Base-by-base conservation (phyloP, 345 rosid species). In the Salix arbutifolia region DNA sequence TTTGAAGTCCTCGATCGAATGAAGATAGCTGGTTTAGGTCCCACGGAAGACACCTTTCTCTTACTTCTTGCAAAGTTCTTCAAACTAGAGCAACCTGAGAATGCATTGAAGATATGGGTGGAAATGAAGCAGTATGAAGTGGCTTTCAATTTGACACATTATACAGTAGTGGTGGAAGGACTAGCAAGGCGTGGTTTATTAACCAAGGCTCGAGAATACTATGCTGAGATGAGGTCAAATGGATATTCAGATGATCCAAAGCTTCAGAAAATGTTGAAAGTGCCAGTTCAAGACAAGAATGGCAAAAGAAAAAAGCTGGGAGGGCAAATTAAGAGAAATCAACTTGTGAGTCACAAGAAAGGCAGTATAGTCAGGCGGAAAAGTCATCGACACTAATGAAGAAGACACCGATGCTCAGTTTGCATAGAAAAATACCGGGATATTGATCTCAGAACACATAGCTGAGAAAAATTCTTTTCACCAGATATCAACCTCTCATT, bases 191-290 rank as follows among this genome's bases (percentile, higher is more conserved):
- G 87, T 80, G 95, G 97, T 17, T 79, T 82, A 86, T 64, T 83
- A 67, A 70, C 65, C 52, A 87, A 87, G 79, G 97, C 97, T 33
- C 85, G 84, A 65, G 87, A 88, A 82, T 81, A 82, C 17, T 87
- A 90, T 82, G 80, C 81, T 53, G 97, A 92, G 78, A 92, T 92
- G 98, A 83, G 71, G 78, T 81, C 87, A 56, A 83, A 79, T 66
- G 98, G 97, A 44, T 88, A 89, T 73, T 66, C 78, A 37, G 91
- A 88, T 73, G 90, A 90, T 74, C 98, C 98, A 31, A 94, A 87
- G 88, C 87, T 94, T 69, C 80, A 79, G 83, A 90, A 82, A 78
- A 85, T 87, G 61, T 80, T 94, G 78, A 84, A 81, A 79, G 84
- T 84, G 66, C 83, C 82, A 9, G 35, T 38, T 23, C 67, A 64